Conservation (phyloP, 2,329 filamentous ascomycete genomes). For the Ophiocordyceps unilateralis region DNA sequence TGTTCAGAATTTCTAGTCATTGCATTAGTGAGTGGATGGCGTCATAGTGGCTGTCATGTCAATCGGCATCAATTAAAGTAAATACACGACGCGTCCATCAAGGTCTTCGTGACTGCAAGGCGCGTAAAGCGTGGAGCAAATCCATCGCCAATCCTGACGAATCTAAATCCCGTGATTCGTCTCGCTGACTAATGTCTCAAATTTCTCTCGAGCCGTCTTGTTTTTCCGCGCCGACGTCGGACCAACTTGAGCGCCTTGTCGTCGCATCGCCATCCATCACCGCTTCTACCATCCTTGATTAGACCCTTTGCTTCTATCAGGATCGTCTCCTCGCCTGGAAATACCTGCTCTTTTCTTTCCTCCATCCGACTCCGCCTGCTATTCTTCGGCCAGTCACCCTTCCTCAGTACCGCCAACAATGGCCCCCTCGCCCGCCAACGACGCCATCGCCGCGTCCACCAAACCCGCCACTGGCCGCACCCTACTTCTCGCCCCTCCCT, state of each 20-base stretch:
- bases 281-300: too few relatives aligned
- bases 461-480: constrained; percentile 31
- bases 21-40: too few relatives aligned
- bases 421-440: constrained; percentile 27
- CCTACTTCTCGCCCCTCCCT: constrained; percentile 78
- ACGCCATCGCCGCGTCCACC: constrained; percentile 30
- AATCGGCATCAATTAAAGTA: too few relatives aligned
- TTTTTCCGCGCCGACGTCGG: too few relatives aligned
- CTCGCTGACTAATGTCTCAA: not conserved
- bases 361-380: too few relatives aligned
- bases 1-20: too few relatives aligned
- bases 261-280: not conserved
- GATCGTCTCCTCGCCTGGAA: not conserved
- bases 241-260: too few relatives aligned
- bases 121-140: not conserved
- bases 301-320: not conserved
- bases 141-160: not conserved
- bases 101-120: too few relatives aligned
- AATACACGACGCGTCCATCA: too few relatives aligned
- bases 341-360: too few relatives aligned
- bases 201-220: not conserved
- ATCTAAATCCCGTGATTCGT: not conserved
- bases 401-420: constrained; percentile 20
- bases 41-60: too few relatives aligned
- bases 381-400: too few relatives aligned